These are phyloP conservation scores for Capsicum baccatum DNA, from an alignment of 257 asterid genomes.

Conservation along the genomic window DNA sequence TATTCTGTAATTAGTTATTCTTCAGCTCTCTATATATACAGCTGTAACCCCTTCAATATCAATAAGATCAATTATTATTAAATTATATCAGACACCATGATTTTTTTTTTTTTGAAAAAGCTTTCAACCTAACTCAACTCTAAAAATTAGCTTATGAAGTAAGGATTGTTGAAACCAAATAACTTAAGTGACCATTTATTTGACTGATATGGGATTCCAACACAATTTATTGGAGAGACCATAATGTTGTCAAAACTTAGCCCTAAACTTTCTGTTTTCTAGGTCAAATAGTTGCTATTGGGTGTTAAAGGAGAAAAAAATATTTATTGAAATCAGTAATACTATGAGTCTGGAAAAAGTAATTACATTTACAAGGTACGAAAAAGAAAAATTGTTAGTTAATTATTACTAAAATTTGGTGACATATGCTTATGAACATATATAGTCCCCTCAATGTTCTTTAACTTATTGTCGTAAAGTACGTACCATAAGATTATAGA, in stretches of 20 bases:
- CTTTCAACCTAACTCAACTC: too few species aligned
- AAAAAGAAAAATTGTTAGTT: background rate
- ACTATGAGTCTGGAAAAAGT: background rate
- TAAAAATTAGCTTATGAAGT: too few species aligned
- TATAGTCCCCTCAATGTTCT: background rate
- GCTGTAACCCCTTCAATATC: too few species aligned
- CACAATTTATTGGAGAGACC: background rate
- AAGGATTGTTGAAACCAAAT: too few species aligned
- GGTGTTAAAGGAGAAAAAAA: background rate
- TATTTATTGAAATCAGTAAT: background rate
- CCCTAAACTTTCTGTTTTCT: background rate
- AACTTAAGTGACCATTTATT: too few species aligned
- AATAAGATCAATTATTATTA: too few species aligned
- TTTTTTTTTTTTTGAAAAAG: too few species aligned
- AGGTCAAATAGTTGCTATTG: background rate
- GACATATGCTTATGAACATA: background rate
- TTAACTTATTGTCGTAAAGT: background rate
- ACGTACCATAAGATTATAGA: background rate
- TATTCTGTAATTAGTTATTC: too few species aligned
- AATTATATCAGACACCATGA: too few species aligned
- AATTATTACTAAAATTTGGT: background rate
- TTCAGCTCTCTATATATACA: too few species aligned
- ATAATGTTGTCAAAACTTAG: background rate
- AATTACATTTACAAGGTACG: background rate
- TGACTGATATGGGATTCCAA: too few species aligned